Conservation (phyloP, 805 yeast genomes). For the Starmerella sirachaensis region DNA sequence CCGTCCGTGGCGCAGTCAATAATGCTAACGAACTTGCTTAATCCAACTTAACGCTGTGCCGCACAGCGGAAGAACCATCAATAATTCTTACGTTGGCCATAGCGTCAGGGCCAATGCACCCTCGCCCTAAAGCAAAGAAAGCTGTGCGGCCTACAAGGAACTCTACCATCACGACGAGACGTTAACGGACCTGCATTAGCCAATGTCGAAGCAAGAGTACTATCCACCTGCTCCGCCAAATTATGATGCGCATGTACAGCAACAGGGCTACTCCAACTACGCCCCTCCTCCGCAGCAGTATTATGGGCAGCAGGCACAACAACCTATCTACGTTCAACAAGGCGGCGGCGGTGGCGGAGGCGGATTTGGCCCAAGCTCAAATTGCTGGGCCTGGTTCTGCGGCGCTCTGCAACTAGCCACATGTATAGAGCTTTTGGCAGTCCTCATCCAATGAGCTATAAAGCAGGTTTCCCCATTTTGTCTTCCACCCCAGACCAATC, state of each 20-base stretch:
- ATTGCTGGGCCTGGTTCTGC: conserved; percentile 10
- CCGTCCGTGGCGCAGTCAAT: no score
- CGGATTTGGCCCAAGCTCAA: conserved; percentile 5
- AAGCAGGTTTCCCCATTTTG: no score
- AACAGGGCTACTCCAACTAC: conserved; percentile 4
- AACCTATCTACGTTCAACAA: conserved; percentile 8
- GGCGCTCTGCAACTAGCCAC: conserved; percentile 5
- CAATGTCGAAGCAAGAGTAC: conserved; percentile 9
- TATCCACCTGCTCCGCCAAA: conserved; percentile 8
- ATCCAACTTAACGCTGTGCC: no score
- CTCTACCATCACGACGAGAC: no score
- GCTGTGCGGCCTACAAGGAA: no score
- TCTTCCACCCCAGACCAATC: no score
- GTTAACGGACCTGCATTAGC: no score
- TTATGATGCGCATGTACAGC: conserved; percentile 4
- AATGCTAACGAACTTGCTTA: no score
- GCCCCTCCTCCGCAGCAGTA: conserved; percentile 11
- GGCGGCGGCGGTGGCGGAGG: conserved; percentile 1
- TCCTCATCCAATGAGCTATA: neutral
- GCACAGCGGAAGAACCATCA: no score
- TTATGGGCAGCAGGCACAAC: conserved; percentile 6
- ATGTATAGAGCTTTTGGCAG: conserved; percentile 5
- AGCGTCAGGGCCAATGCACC: no score
- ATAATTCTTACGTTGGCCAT: no score
- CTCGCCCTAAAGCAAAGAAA: no score